phyloP scores from a whole-genome alignment of 768 basidiomycete genomes.

The Favolaschia claudopus region DNA sequence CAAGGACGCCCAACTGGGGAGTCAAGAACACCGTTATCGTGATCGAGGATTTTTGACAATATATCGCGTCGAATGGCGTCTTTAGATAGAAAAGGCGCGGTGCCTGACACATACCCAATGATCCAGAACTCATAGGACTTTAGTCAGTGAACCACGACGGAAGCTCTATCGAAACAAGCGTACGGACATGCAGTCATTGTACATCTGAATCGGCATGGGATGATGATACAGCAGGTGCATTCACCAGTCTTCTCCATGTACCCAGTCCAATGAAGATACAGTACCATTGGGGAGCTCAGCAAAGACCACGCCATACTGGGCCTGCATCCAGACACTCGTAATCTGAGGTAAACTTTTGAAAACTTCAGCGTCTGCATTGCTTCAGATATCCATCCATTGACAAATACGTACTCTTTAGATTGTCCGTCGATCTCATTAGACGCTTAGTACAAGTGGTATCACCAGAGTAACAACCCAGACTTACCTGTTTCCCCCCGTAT shows the following conservation, averaged over 20 bases:
- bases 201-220: background rate
- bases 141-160: no score
- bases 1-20: no score
- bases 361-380: background rate
- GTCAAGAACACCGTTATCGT: background rate
- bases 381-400: background rate
- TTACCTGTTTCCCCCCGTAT: constrained; percentile 47
- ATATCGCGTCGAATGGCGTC: constrained; percentile 16
- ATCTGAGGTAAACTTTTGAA: constrained; percentile 14
- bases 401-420: constrained; percentile 4
- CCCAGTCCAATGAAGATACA: constrained; percentile 10
- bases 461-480: background rate
- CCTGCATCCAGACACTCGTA: constrained; percentile 12
- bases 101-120: no score
- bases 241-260: constrained; percentile 26
- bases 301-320: constrained; percentile 9
- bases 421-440: constrained; percentile 20
- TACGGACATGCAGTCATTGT: no score
- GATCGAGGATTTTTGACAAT: background rate
- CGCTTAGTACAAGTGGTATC: background rate
- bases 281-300: background rate
- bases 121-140: no score
- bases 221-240: background rate
- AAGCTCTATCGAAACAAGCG: no score
- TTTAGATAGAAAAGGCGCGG: no score